Conservation (phyloP, 345 rosid species). For the Hypericum perforatum region DNA sequence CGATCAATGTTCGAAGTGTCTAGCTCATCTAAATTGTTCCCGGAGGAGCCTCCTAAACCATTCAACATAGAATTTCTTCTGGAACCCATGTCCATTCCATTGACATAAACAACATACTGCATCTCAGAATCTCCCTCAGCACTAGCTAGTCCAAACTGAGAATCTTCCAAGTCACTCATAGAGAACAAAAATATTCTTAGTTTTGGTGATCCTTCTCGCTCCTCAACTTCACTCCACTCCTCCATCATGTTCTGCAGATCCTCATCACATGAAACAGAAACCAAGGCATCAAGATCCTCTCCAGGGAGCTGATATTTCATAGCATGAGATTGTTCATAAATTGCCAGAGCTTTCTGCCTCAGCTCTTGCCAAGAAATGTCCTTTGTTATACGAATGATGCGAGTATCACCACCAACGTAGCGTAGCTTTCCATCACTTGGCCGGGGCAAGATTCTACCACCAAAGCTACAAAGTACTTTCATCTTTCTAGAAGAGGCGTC, state of each 20-base stretch:
- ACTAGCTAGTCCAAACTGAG: slow-evolving; percentile 44
- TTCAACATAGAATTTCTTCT: slow-evolving; percentile 31
- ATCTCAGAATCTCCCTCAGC: slow-evolving; percentile 50
- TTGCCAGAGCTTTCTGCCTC: slow-evolving; percentile 44
- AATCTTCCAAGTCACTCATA: slow-evolving; percentile 52
- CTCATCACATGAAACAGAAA: slow-evolving; percentile 80
- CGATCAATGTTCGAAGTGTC: slow-evolving; percentile 32
- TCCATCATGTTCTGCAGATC: slow-evolving; percentile 90
- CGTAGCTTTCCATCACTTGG: slow-evolving; percentile 88
- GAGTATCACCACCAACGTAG: slow-evolving; percentile 88
- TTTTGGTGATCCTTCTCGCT: slow-evolving; percentile 45
- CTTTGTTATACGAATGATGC: slow-evolving; percentile 47
- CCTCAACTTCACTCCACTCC: slow-evolving; percentile 57
- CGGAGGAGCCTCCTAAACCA: slow-evolving; percentile 42
- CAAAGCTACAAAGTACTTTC: slow-evolving; percentile 83
- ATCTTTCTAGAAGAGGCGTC: slow-evolving; percentile 35
- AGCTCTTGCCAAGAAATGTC: slow-evolving; percentile 60
- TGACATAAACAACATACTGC: slow-evolving; percentile 64
- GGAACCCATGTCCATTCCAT: slow-evolving; percentile 59
- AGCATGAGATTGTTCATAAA: slow-evolving; percentile 50
- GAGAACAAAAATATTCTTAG: slow-evolving; percentile 71
- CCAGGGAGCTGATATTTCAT: slow-evolving; percentile 94
- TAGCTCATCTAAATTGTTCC: slow-evolving; percentile 43
- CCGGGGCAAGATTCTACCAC: slow-evolving; percentile 77
- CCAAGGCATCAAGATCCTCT: slow-evolving; percentile 88